A percentile compares a stretch with the other conserved stretches of the same genome.
These are phyloP conservation scores for Penicillium crustosum DNA, from an alignment of 2,329 filamentous ascomycete genomes.

Conservation along the genomic window DNA sequence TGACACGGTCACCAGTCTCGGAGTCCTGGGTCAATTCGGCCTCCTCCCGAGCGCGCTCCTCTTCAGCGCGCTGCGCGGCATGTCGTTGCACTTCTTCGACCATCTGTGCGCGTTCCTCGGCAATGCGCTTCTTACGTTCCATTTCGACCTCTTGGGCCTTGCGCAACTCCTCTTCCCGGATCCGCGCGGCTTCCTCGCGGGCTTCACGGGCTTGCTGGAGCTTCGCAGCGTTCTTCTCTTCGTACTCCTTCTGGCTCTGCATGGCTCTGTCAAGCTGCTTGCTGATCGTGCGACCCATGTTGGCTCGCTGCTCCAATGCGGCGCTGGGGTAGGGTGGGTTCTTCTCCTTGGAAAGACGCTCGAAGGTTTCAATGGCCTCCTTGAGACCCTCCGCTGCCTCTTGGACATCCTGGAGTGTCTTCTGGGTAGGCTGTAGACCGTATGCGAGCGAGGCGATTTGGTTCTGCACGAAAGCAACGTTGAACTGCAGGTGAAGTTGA, in stretches of 20 bases:
- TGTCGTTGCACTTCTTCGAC: constrained; percentile 71
- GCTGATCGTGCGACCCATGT: constrained; percentile 94
- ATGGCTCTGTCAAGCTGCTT: constrained; percentile 86
- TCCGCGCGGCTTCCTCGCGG: constrained; percentile 75
- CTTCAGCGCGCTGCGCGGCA: constrained; percentile 68
- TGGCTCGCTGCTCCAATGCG: constrained; percentile 90
- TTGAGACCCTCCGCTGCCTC: constrained; percentile 78
- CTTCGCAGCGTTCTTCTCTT: constrained; percentile 87
- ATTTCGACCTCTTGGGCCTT: constrained; percentile 67
- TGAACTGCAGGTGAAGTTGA: constrained; percentile 91
- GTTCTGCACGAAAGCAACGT: constrained; percentile 95
- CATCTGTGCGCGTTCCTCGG: constrained; percentile 81
- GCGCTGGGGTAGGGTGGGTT: constrained; percentile 83
- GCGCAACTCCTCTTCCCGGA: constrained; percentile 73
- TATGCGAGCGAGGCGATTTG: constrained; percentile 84
- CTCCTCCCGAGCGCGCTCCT: constrained; percentile 66
- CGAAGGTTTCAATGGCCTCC: constrained; percentile 72
- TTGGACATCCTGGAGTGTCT: constrained; percentile 77
- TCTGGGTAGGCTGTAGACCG: constrained; percentile 70
- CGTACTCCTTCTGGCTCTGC: constrained; percentile 83
- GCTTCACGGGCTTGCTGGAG: constrained; percentile 75
- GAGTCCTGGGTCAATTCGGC: constrained; percentile 79
- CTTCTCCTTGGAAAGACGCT: constrained; percentile 59
- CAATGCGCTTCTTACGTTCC: constrained; percentile 75
- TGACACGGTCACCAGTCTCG: constrained; percentile 78